A percentile compares a stretch with the other conserved stretches of the same genome.
Evolutionary conservation across 1,284 basidiomycete species (phyloP).

Genomic region (Pterulicium gracile): DNA sequence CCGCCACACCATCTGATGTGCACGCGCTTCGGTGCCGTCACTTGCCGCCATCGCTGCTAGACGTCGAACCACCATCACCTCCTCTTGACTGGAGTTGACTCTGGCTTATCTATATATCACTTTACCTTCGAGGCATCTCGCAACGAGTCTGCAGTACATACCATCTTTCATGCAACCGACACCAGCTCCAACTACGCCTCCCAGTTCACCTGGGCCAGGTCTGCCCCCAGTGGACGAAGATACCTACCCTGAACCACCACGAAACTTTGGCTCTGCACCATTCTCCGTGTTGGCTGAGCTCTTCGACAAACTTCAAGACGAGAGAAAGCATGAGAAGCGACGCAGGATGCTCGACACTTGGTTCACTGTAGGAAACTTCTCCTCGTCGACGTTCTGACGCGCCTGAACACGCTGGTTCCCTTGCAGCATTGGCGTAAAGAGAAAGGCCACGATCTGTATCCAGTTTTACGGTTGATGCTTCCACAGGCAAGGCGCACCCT

Average conservation of each 20-base stretch:
- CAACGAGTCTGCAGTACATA: too few species aligned
- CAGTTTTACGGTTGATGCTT: conserved; percentile 63
- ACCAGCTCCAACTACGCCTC: conserved; percentile 35
- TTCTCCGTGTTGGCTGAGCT: conserved; percentile 55
- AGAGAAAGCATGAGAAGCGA: conserved; percentile 60
- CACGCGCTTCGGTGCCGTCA: too few species aligned
- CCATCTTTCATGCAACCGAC: conserved; percentile 42
- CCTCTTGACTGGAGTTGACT: too few species aligned
- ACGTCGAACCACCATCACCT: too few species aligned
- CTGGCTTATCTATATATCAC: too few species aligned
- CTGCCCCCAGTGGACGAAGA: conserved; percentile 14
- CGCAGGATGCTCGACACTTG: conserved; percentile 52
- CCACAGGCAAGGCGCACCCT: conserved; percentile 46
- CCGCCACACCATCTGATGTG: too few species aligned
- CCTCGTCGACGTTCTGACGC: conserved; percentile 3
- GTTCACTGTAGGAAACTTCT: conserved; percentile 54
- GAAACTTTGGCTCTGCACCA: conserved; percentile 54
- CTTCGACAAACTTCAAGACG: conserved; percentile 58
- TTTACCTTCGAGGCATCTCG: too few species aligned
- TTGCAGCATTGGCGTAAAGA: conserved; percentile 66
- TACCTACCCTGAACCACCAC: conserved; percentile 41
- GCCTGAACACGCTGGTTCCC: conserved; percentile 7
- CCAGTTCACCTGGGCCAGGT: conserved; percentile 18
- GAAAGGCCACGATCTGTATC: conserved; percentile 65
- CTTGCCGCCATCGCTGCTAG: too few species aligned